Base-by-base conservation (phyloP, 1,284 basidiomycete species). In the Cutaneotrichosporon sp. region DNA sequence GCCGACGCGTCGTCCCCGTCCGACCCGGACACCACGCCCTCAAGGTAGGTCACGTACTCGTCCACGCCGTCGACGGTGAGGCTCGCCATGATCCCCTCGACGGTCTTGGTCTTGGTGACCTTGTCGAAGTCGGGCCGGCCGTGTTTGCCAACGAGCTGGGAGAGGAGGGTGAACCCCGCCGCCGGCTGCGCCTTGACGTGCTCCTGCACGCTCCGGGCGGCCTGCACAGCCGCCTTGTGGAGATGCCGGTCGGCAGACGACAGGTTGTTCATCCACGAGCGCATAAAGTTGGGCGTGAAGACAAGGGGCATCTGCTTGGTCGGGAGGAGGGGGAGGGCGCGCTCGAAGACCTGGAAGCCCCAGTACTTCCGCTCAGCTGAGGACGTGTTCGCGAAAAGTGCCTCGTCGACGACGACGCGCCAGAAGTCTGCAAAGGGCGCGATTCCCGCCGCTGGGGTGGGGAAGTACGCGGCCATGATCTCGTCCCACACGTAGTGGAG, bases 241-340 rank as follows among this genome's bases (percentile, higher is more conserved):
- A 97, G 77, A 69, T 91, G 85, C 50, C 92, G 82, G 72, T 97
- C 91, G 49, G 81, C 80, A 51, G 87, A 86, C 1, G 89, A 86
- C 19, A 98, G 81, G 68, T 97, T 91, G 71, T 94, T 96, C 61
- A 96, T 93, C 88, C 92, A 94, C 34, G 87, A 87, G 38, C 91
- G 85, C 88, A 97, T 93, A 65, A 97, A 90, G 72, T 97, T 94
- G 63, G 87, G 86, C 11, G 90, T 94, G 75, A 97, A 96, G 17
- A 97, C 79, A 79, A 90, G 84, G 0, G 90, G 86, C 4, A 56
- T 44, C 27, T 44, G 44, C 22, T 80, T 72, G 17, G 82, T 75
- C 7, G 80, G 78, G 19, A 91, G 80, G 16, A 84, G 83, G 8
- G 83, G 80, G 34, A 97, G 76, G 0, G 90, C 84, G 59, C 84